Conservation (phyloP, 768 basidiomycete genomes). For the Lanmaoa rubissima region DNA sequence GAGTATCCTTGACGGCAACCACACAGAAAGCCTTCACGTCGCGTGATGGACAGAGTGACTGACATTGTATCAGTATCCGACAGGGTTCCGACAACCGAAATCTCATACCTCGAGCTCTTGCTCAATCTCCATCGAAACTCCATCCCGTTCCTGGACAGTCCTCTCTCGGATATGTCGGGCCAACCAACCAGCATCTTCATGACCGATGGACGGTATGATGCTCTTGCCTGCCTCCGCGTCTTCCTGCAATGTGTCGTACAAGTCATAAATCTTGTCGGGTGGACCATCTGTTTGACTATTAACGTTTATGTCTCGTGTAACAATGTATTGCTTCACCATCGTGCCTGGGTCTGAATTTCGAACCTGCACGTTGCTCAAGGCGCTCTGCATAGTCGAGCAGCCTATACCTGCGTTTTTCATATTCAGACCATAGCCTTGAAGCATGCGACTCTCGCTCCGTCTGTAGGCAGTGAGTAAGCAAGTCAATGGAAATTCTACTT, state of each 20-base stretch:
- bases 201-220: constrained; percentile 41
- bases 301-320: background rate
- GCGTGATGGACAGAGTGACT: constrained; percentile 68
- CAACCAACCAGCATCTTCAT: constrained; percentile 61
- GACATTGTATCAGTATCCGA: constrained; percentile 9
- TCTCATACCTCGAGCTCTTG: constrained; percentile 65
- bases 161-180: constrained; percentile 50
- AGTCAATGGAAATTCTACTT: background rate
- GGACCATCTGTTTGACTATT: constrained; percentile 18
- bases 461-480: constrained; percentile 35
- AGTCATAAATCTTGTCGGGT: constrained; percentile 49
- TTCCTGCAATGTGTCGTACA: constrained; percentile 62
- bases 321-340: constrained; percentile 36
- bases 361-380: constrained; percentile 55
- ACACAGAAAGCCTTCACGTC: constrained; percentile 77
- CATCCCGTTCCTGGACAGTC: constrained; percentile 48
- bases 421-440: constrained; percentile 52
- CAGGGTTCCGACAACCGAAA: background rate
- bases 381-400: constrained; percentile 65
- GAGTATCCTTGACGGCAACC: constrained; percentile 62
- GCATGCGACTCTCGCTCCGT: constrained; percentile 56
- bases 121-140: constrained; percentile 59
- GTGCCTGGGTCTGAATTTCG: constrained; percentile 38
- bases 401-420: constrained; percentile 52
- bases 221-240: constrained; percentile 45